Evolutionary conservation across 164 flowering plant genomes (phyloP).

Genomic region (Magnolia officinalis): DNA sequence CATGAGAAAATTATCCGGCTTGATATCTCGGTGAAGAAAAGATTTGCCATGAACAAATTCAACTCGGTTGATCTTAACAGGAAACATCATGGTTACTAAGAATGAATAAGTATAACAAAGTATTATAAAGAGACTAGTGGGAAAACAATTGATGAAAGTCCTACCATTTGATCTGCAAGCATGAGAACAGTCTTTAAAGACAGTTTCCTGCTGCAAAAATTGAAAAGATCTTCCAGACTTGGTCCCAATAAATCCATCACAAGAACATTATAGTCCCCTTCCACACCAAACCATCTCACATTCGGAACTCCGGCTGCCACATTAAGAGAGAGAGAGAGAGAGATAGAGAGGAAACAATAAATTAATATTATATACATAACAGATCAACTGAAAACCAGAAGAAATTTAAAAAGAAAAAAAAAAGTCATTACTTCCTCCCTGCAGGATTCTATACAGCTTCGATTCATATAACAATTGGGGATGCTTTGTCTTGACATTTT

Average conservation of each 20-base stretch:
- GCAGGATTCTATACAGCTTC: constrained; percentile 78
- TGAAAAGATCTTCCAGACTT: constrained; percentile 92
- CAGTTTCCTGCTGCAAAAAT: constrained; percentile 81
- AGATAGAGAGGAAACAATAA: not conserved
- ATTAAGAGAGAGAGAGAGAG: not conserved
- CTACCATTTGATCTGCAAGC: constrained; percentile 96
- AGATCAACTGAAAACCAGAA: not conserved
- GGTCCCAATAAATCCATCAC: constrained; percentile 96
- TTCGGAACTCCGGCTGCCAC: constrained; percentile 83
- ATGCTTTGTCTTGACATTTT: constrained; percentile 91
- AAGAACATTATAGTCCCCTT: constrained; percentile 87
- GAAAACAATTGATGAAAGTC: not conserved
- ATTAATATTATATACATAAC: not conserved
- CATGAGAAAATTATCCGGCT: constrained; percentile 94
- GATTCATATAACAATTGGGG: constrained; percentile 86
- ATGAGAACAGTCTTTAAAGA: constrained; percentile 84
- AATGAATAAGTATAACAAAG: not conserved
- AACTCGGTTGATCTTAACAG: constrained; percentile 70
- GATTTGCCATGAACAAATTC: constrained; percentile 79
- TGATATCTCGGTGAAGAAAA: constrained; percentile 79
- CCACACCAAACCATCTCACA: constrained; percentile 92
- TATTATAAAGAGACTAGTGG: not conserved
- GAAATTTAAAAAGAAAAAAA: not conserved
- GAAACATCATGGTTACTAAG: not conserved
- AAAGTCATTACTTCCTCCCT: constrained; percentile 77